Evolutionary conservation across 1,139 yeast genomes (phyloP).

Genomic region (Lodderomyces margitis): DNA sequence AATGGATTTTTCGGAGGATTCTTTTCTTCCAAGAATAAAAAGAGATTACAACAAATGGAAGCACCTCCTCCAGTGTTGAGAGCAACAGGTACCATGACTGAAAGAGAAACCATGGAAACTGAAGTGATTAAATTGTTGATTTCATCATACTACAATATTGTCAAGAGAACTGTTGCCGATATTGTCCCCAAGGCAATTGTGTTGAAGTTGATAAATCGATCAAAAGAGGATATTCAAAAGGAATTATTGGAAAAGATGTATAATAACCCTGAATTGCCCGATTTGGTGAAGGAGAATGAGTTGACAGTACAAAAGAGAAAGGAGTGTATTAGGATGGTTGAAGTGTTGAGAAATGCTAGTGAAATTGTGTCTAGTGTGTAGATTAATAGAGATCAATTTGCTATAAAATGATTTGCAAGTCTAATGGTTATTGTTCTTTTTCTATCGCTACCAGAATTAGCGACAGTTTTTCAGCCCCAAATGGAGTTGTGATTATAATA

Average conservation of each 20-base stretch:
- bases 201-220: slow-evolving; percentile 81
- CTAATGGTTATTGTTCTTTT: no score
- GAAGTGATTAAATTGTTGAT: slow-evolving; percentile 93
- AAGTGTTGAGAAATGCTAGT: slow-evolving; percentile 82
- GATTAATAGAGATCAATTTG: slow-evolving; percentile 5
- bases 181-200: slow-evolving; percentile 92
- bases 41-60: slow-evolving; percentile 93
- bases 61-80: slow-evolving; percentile 95
- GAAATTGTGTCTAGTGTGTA: slow-evolving; percentile 87
- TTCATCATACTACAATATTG: slow-evolving; percentile 86
- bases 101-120: slow-evolving; percentile 93
- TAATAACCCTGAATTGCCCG: slow-evolving; percentile 69
- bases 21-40: slow-evolving; percentile 88
- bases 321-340: slow-evolving; percentile 94
- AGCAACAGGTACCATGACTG: slow-evolving; percentile 94
- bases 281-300: slow-evolving; percentile 88
- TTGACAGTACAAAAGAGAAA: slow-evolving; percentile 90
- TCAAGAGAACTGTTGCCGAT: slow-evolving; percentile 90
- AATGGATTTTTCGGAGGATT: slow-evolving; percentile 93
- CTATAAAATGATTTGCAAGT: no score
- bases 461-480: no score
- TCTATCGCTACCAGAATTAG: no score
- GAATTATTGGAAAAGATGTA: slow-evolving; percentile 85
- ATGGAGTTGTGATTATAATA: no score
- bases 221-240: slow-evolving; percentile 86